phyloP scores from a whole-genome alignment of 495 filamentous ascomycete species.

The Zalerion maritima region DNA sequence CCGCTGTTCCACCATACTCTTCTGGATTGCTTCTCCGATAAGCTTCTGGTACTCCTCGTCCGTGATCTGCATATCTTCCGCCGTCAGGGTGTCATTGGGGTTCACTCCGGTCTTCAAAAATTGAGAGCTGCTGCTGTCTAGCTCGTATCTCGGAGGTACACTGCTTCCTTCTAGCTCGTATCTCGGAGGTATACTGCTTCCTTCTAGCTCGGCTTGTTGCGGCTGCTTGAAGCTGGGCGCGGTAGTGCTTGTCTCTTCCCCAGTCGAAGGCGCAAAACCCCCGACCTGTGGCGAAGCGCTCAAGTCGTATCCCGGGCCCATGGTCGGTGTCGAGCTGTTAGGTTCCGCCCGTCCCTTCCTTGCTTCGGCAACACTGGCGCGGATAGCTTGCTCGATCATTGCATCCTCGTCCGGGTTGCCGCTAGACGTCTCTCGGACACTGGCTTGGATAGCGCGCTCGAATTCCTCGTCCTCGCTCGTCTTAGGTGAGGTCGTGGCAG shows the following conservation, averaged over 20 bases:
- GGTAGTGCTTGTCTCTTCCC: no score
- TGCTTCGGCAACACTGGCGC: constrained; percentile 38
- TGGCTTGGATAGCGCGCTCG: constrained; percentile 51
- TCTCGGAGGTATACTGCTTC: constrained; percentile 6
- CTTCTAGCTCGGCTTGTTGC: constrained; percentile 2
- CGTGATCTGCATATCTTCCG: constrained; percentile 21
- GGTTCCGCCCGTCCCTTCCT: no score
- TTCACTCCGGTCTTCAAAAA: no score
- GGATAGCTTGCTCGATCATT: constrained; percentile 51
- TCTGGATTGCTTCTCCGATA: constrained; percentile 43
- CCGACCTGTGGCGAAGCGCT: no score
- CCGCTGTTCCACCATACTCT: constrained; percentile 36
- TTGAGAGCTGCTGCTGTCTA: no score
- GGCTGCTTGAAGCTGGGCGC: no score
- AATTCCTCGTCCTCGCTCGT: constrained; percentile 36
- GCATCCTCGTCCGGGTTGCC: constrained; percentile 54
- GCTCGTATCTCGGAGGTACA: constrained; percentile 11
- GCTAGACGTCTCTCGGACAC: constrained; percentile 50
- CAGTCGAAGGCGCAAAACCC: no score
- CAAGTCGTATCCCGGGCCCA: no score
- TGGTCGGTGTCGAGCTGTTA: no score
- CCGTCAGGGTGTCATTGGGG: no score
- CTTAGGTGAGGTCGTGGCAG: constrained; percentile 7
- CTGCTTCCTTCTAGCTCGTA: constrained; percentile 4
- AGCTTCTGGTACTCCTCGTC: constrained; percentile 39